phyloP scores from a whole-genome alignment of 441 rosid genomes.

The Pelargonium australe region DNA sequence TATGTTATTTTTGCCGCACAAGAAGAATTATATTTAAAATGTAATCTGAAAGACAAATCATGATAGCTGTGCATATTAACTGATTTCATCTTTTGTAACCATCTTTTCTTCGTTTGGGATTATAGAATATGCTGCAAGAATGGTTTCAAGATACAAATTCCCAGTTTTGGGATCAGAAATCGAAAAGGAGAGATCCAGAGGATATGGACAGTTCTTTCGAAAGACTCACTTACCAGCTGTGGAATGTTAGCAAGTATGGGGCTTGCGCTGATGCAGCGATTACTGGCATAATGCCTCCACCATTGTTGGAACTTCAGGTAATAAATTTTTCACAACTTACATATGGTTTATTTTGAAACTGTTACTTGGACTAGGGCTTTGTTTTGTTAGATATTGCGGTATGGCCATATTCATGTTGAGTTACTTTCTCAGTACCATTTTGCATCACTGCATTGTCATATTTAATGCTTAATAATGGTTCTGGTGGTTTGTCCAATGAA shows the following conservation, averaged over 20 bases:
- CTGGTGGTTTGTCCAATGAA: conserved; percentile 27
- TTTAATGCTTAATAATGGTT: conserved; percentile 12
- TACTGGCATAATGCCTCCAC: conserved; percentile 89
- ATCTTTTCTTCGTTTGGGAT: conserved; percentile 10
- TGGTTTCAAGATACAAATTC: conserved; percentile 55
- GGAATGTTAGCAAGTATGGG: conserved; percentile 84
- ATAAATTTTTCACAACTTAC: conserved; percentile 1
- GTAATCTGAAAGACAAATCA: background rate
- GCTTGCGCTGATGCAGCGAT: conserved; percentile 73
- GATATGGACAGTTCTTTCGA: conserved; percentile 36
- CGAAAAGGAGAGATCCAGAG: conserved; percentile 30
- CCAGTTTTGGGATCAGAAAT: conserved; percentile 71
- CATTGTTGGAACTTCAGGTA: conserved; percentile 85
- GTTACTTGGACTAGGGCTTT: background rate
- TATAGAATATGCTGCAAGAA: conserved; percentile 60
- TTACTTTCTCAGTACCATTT: conserved; percentile 2
- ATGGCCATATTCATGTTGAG: background rate
- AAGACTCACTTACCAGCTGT: conserved; percentile 66
- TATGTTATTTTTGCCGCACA: background rate
- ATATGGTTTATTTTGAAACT: no score
- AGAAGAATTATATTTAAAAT: conserved; percentile 5
- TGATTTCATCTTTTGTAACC: conserved; percentile 3
- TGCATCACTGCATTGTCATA: background rate
- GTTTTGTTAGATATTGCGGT: background rate
- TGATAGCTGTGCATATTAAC: no score